phyloP scores from a whole-genome alignment of 441 rosid genomes.

The Jatropha multifida region DNA sequence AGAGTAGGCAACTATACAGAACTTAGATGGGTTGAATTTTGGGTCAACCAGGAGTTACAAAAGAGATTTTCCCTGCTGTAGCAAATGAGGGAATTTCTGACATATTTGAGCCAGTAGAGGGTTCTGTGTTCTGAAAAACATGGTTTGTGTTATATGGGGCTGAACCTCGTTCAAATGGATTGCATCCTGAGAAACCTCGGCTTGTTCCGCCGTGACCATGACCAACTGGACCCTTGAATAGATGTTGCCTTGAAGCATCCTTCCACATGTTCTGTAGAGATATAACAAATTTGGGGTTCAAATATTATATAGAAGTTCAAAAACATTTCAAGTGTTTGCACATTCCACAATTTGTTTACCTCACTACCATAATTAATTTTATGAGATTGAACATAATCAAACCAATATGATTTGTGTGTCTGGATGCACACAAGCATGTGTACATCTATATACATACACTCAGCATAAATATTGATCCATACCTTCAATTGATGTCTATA shows the following conservation, averaged over 20 bases:
- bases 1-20: slow-evolving; percentile 27
- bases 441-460: too few relatives aligned
- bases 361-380: too few relatives aligned
- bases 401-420: too few relatives aligned
- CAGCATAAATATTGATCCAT: slow-evolving; percentile 2
- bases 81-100: slow-evolving; percentile 21
- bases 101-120: slow-evolving; percentile 9
- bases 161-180: slow-evolving; percentile 20
- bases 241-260: slow-evolving; percentile 19
- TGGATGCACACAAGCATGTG: too few relatives aligned
- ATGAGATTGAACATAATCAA: too few relatives aligned
- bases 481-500: slow-evolving; percentile 50
- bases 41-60: slow-evolving; percentile 13
- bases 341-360: too few relatives aligned
- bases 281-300: not conserved
- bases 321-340: not conserved
- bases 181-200: slow-evolving; percentile 16
- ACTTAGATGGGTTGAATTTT: slow-evolving; percentile 7
- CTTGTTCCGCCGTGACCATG: slow-evolving; percentile 20
- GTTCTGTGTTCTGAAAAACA: slow-evolving; percentile 15
- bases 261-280: slow-evolving; percentile 28
- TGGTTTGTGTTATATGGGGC: slow-evolving; percentile 14
- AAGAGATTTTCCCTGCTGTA: slow-evolving; percentile 17
- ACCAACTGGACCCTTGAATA: slow-evolving; percentile 7
- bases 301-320: not conserved